These are phyloP conservation scores for Ascochyta rabiei DNA, from an alignment of 2,329 filamentous ascomycete species.

Conservation along the genomic window DNA sequence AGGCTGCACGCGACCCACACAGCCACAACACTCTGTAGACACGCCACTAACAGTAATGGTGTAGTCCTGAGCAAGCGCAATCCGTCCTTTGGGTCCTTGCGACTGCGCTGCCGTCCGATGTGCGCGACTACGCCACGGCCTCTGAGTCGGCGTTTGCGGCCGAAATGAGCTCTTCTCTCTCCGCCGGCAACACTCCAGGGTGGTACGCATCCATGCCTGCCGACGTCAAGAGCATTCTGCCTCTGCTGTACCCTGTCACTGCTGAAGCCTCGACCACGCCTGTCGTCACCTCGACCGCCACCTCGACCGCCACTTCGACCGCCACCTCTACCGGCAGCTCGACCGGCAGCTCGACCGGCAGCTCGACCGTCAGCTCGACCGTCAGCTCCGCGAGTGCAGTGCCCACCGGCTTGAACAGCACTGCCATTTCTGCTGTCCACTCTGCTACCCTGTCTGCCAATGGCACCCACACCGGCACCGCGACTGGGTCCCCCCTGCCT, in stretches of 20 bases:
- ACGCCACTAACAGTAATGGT: conserved; percentile 18
- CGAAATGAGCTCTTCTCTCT: conserved; percentile 52
- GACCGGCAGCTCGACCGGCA: conserved; percentile 17
- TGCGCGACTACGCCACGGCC: conserved; percentile 49
- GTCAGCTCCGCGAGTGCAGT: conserved; percentile 23
- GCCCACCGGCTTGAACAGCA: conserved; percentile 25
- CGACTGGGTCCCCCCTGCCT: conserved; percentile 22
- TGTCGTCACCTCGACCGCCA: conserved; percentile 22
- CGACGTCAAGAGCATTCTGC: conserved; percentile 53
- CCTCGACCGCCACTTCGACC: too few relatives aligned
- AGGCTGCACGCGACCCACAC: conserved; percentile 19
- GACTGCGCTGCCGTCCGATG: conserved; percentile 53
- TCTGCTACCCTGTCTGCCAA: conserved; percentile 29
- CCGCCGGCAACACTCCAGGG: conserved; percentile 50
- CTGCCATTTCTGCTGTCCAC: conserved; percentile 27
- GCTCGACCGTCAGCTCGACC: too few relatives aligned
- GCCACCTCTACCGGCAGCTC: too few relatives aligned
- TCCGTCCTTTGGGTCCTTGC: conserved; percentile 52
- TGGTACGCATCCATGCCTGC: conserved; percentile 55
- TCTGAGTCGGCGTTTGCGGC: conserved; percentile 50
- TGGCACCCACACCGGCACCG: conserved; percentile 17
- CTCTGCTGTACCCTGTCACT: conserved; percentile 41
- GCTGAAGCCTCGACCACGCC: conserved; percentile 28
- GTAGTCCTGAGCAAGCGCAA: conserved; percentile 33
- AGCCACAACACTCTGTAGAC: conserved; percentile 16